Conservation (phyloP, 192 early-diverging fungal genomes). For the Coemansia sp. region DNA sequence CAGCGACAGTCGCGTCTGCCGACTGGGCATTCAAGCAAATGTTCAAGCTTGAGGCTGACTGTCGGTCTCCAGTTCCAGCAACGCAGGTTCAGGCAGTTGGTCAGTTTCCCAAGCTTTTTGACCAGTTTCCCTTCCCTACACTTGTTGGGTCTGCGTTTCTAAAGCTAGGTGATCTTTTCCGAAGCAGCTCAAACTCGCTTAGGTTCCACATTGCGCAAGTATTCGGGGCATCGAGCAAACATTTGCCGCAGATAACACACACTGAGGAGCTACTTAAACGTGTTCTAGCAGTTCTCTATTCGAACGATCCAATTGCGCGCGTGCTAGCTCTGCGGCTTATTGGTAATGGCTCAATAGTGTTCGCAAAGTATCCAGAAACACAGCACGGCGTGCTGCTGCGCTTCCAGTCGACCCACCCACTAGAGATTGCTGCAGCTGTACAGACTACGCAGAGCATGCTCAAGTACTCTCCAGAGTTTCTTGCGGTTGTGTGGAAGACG, state of each 20-base stretch:
- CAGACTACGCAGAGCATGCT: conserved; percentile 47
- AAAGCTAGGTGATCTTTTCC: conserved; percentile 54
- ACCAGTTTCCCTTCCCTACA: conserved; percentile 53
- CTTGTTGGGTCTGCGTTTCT: conserved; percentile 54
- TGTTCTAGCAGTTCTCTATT: conserved; percentile 47
- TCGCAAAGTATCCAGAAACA: conserved; percentile 47
- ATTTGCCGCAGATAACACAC: conserved; percentile 42
- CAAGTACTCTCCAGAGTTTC: conserved; percentile 46
- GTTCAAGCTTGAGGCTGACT: conserved; percentile 51
- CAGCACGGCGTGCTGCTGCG: conserved; percentile 53
- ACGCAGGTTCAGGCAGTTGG: conserved; percentile 50
- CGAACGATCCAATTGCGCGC: conserved; percentile 54
- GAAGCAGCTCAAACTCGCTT: conserved; percentile 42
- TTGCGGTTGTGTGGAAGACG: conserved; percentile 50
- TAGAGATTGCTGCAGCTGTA: conserved; percentile 51
- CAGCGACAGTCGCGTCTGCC: conserved; percentile 22
- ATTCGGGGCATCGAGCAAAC: conserved; percentile 37
- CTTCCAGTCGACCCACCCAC: conserved; percentile 47
- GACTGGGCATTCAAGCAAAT: conserved; percentile 55
- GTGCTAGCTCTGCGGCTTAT: conserved; percentile 47
- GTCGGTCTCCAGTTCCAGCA: conserved; percentile 32
- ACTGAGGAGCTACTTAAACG: conserved; percentile 51
- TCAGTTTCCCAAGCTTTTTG: conserved; percentile 50
- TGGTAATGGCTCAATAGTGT: conserved; percentile 46
- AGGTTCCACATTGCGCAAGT: conserved; percentile 52